Percentiles rank a stretch among this genome's conserved stretches.
These are phyloP conservation scores for Ophiostoma fasciatum DNA, from an alignment of 2,329 filamentous ascomycete species.

Conservation along the genomic window DNA sequence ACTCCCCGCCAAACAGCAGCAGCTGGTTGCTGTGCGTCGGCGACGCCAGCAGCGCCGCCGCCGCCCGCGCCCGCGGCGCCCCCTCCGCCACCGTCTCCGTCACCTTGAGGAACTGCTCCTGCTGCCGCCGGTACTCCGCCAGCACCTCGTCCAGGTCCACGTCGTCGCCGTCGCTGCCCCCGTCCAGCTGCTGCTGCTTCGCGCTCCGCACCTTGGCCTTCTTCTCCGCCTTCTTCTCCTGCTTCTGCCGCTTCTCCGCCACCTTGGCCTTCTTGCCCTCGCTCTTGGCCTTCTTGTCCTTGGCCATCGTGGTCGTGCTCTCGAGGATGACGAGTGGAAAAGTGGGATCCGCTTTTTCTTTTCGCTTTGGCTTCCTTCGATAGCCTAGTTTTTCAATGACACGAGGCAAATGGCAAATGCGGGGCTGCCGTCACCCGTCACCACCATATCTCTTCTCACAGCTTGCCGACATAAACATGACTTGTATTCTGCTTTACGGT, in stretches of 20 bases:
- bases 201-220: slow-evolving; percentile 59
- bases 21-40: slow-evolving; percentile 78
- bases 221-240: slow-evolving; percentile 81
- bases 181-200: slow-evolving; percentile 42
- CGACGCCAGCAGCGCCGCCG: slow-evolving; percentile 68
- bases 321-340: too few relatives aligned
- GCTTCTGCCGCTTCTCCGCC: slow-evolving; percentile 58
- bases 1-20: slow-evolving; percentile 87
- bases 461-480: too few relatives aligned
- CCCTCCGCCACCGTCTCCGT: slow-evolving; percentile 60
- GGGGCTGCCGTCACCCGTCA: too few relatives aligned
- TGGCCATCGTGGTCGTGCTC: slow-evolving; percentile 26
- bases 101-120: slow-evolving; percentile 87
- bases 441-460: too few relatives aligned
- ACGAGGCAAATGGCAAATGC: too few relatives aligned
- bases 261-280: slow-evolving; percentile 30
- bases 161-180: slow-evolving; percentile 77
- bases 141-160: slow-evolving; percentile 87
- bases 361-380: too few relatives aligned
- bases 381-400: too few relatives aligned
- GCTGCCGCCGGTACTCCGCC: slow-evolving; percentile 81
- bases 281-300: slow-evolving; percentile 28
- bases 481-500: too few relatives aligned
- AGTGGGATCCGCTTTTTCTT: too few relatives aligned
- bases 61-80: slow-evolving; percentile 65